These are phyloP conservation scores for Gonium pectorale DNA, from an alignment of 139 green algal genomes.

Conservation along the genomic window DNA sequence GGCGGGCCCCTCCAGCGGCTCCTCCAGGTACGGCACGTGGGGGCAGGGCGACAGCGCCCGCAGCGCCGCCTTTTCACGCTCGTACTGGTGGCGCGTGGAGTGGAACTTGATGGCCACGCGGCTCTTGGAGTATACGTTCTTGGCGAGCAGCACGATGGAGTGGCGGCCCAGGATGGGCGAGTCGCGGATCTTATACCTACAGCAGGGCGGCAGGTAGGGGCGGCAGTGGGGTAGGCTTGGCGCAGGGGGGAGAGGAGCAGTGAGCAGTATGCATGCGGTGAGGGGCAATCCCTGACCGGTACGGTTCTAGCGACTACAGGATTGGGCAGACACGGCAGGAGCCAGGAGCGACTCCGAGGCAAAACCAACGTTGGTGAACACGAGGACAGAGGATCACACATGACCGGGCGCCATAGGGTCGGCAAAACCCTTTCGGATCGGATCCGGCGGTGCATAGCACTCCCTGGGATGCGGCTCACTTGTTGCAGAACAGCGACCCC, in stretches of 20 bases:
- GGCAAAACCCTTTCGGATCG: too few species aligned
- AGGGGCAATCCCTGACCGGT: too few species aligned
- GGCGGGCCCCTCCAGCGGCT: constrained; percentile 25
- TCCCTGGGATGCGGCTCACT: too few species aligned
- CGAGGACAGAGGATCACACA: too few species aligned
- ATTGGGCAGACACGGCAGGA: too few species aligned
- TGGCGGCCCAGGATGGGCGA: constrained; percentile 23
- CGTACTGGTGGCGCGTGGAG: neutral
- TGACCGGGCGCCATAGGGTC: too few species aligned
- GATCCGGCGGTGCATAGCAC: too few species aligned
- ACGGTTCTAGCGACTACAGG: too few species aligned
- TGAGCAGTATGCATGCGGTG: neutral
- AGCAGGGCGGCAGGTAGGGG: neutral
- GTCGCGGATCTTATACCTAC: constrained; percentile 41
- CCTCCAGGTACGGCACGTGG: constrained; percentile 26
- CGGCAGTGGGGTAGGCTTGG: neutral
- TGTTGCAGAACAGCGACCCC: constrained; percentile 21
- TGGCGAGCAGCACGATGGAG: constrained; percentile 40
- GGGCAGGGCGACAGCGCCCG: neutral
- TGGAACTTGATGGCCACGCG: constrained; percentile 39
- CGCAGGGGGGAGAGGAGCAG: neutral
- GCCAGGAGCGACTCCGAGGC: too few species aligned
- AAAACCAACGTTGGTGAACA: too few species aligned
- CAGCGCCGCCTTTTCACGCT: constrained; percentile 32
- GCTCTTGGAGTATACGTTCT: constrained; percentile 26